Evolutionary conservation across 768 basidiomycete species (phyloP), one percentile per base, ranked within the genome.

Genomic region (Mycena sanguinolenta): DNA sequence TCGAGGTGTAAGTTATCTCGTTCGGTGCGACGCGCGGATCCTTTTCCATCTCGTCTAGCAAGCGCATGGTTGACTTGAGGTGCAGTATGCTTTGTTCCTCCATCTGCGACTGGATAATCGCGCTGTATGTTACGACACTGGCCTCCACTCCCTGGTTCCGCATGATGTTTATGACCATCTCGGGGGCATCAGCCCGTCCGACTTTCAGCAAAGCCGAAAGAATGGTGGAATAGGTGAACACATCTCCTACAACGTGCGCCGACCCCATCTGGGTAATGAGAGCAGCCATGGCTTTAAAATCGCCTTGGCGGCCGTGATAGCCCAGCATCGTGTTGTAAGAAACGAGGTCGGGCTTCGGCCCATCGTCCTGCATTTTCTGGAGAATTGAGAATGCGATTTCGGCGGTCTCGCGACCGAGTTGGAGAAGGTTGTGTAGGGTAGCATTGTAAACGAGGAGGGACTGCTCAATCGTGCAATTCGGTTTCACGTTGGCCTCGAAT

Each of bases 191-290:
- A 30, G 86, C 79, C 64, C 90, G 85, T 13, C 91, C 90, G 17
- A 88, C 88, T 71, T 88, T 89, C 58, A 96, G 86, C 62, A 97
- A 78, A 1, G 94, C 92, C 28, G 91, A 89, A 21, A 98, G 89
- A 36, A 98, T 86, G 16, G 91, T 95, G 4, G 96, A 95, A 79
- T 92, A 98, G 0, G 93, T 98, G 79, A 91, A 90, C 14, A 93
- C 88, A 77, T 98, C 95, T 9, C 95, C 93, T 25, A 80, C 74
- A 38, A 97, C 75, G 0, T 85, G 84, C 2, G 81, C 84, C 17
- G 83, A 77, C 28, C 83, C 79, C 83, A 97, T 89, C 65, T 84
- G 79, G 55, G 86, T 85, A 55, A 99, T 80, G 27, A 90, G 78
- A 21, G 79, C 72, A 3, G 90, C 88, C 69, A 97, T 83, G 2